Percentiles rank a stretch among this genome's conserved stretches.
These are phyloP conservation scores for Lactarius indigo DNA, from an alignment of 768 basidiomycete species.

Conservation along the genomic window DNA sequence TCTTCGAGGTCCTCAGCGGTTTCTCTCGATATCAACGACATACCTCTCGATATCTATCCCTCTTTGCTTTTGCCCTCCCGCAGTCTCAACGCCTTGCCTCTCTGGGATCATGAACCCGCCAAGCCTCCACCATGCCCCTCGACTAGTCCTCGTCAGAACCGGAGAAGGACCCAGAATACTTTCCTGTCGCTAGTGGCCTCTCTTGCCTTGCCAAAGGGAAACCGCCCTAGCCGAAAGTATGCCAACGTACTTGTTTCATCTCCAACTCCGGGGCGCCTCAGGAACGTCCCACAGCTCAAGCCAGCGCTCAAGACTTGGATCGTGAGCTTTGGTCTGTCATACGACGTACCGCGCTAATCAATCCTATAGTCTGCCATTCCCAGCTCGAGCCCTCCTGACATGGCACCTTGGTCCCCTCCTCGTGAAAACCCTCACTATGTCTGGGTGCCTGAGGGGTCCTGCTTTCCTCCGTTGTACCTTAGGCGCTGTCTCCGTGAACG, in stretches of 20 bases:
- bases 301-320: slow-evolving; percentile 24
- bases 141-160: slow-evolving; percentile 5
- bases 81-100: slow-evolving; percentile 21
- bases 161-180: slow-evolving; percentile 1
- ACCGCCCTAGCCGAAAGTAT: slow-evolving; percentile 12
- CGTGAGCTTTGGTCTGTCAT: slow-evolving; percentile 11
- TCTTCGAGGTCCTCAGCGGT: slow-evolving; percentile 16
- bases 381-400: slow-evolving; percentile 15
- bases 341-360: neutral
- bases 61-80: slow-evolving; percentile 21
- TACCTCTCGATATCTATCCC: slow-evolving; percentile 18
- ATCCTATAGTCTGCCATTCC: slow-evolving; percentile 11
- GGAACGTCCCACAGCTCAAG: slow-evolving; percentile 18
- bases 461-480: slow-evolving; percentile 24
- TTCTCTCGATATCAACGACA: slow-evolving; percentile 20
- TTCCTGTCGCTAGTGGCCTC: slow-evolving; percentile 23
- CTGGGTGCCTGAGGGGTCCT: slow-evolving; percentile 26
- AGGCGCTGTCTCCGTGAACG: slow-evolving; percentile 8
- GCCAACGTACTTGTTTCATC: slow-evolving; percentile 23
- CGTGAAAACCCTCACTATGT: slow-evolving; percentile 9
- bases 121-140: slow-evolving; percentile 13
- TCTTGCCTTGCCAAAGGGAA: slow-evolving; percentile 19
- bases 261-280: slow-evolving; percentile 22
- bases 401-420: slow-evolving; percentile 25
- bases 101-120: slow-evolving; percentile 3